Conservation (phyloP, 805 yeast species). For the Zygosaccharomyces kombuchaensis region DNA sequence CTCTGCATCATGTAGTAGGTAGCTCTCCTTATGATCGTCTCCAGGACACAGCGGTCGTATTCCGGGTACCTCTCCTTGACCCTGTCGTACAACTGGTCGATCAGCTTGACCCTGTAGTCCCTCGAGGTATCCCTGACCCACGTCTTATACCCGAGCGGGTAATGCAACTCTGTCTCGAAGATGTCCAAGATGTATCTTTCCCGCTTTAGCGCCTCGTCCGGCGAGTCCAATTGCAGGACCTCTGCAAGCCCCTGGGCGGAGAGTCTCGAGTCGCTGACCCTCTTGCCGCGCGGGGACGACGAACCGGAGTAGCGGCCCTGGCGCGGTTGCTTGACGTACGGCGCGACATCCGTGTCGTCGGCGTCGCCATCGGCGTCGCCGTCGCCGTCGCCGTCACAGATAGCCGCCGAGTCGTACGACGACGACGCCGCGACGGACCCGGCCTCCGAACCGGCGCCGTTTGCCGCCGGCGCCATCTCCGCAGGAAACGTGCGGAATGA, state of each 20-base stretch:
- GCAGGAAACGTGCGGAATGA: not conserved
- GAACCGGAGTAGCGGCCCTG: slow-evolving; percentile 13
- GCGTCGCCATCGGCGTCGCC: slow-evolving; percentile 9
- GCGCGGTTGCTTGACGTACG: slow-evolving; percentile 12
- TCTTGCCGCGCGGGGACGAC: slow-evolving; percentile 12
- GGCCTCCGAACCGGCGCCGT: not conserved
- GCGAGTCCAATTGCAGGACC: slow-evolving; percentile 45
- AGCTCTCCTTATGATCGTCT: slow-evolving; percentile 74
- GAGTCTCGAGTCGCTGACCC: slow-evolving; percentile 48
- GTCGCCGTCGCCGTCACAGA: slow-evolving; percentile 8
- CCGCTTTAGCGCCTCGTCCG: slow-evolving; percentile 51
- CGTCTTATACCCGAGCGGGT: slow-evolving; percentile 70
- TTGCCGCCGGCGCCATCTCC: not conserved
- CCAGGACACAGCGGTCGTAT: slow-evolving; percentile 52
- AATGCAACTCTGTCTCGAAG: slow-evolving; percentile 55
- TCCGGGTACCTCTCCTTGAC: slow-evolving; percentile 47
- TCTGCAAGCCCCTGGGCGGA: slow-evolving; percentile 53
- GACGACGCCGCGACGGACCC: not conserved
- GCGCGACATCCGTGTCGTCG: slow-evolving; percentile 9
- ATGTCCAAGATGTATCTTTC: slow-evolving; percentile 51
- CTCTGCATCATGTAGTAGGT: slow-evolving; percentile 79
- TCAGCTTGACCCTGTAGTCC: slow-evolving; percentile 49
- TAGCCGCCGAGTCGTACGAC: not conserved
- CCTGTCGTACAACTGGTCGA: slow-evolving; percentile 42
- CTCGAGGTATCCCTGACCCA: slow-evolving; percentile 79